Base-by-base conservation (phyloP, 495 filamentous ascomycete genomes). In the Neurospora discreta region DNA sequence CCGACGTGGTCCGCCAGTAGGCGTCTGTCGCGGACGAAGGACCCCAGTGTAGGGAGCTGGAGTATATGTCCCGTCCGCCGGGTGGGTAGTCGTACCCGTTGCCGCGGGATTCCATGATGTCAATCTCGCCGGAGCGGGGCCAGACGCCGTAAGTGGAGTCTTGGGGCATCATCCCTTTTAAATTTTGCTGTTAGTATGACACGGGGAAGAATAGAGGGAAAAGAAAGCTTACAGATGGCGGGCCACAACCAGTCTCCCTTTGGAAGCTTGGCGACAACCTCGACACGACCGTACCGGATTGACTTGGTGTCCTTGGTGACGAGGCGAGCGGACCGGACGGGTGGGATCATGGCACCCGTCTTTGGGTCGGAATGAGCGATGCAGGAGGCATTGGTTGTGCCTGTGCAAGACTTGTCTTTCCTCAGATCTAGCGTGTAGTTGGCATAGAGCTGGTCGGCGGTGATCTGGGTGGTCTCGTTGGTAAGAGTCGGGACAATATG, bases 401-500 rank as follows among this genome's bases (percentile, higher is more conserved):
- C 74, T 3, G 82, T 83, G 72, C 82, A 84, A 2, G 75, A 74
- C 39, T 80, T 81, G 36, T 70, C 75, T 5, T 75, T 78, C 11
- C 80, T 82, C 15, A 84, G 74, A 70, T 84, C 81, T 36, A 84
- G 75, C 0, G 78, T 76, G 73, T 77, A 77, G 5, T 72, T 72
- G 18, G 73, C 68, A 30, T 71, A 69, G 2, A 81, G 42, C 72
- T 84, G 77, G 15, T 76, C 80, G 5, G 68, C 69, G 4, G 77
- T 81, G 30, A 84, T 83, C 9, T 71, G 39, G 0, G 78, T 81
- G 0, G 78, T 75, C 52, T 81, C 81, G 43, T 70, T 84, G 0
- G 82, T 84, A 33, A 86, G 68, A 0, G 82, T 85, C 3, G 83
- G 84, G 10, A 84, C 79, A 60, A 86, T 86, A 60, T 85, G 82